Percentiles rank a stretch among this genome's conserved stretches.
Conservation (phyloP, 2,329 filamentous ascomycete genomes). For the Endothia cerciana region DNA sequence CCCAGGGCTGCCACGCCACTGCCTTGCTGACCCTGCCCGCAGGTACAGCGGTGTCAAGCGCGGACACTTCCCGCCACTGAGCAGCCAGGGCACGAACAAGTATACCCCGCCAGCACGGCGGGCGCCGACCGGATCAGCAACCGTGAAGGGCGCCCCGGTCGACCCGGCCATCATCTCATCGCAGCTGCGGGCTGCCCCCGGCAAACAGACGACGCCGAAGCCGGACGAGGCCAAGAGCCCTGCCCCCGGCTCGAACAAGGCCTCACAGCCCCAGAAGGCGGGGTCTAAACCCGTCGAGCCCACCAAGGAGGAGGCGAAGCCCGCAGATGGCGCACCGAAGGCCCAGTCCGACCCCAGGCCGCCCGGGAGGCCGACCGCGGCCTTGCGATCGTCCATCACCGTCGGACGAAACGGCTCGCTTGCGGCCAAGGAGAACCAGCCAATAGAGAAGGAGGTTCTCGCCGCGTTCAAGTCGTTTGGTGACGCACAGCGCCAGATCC, state of each 20-base stretch:
- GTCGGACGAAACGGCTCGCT: conserved; percentile 47
- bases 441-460: conserved; percentile 65
- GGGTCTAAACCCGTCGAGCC: conserved; percentile 33
- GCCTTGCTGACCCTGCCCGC: conserved; percentile 30
- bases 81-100: conserved; percentile 60
- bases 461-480: conserved; percentile 69
- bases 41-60: conserved; percentile 87
- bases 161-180: conserved; percentile 91
- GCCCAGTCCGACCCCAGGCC: conserved; percentile 32
- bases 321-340: conserved; percentile 37
- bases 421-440: conserved; percentile 50
- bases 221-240: conserved; percentile 40
- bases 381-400: conserved; percentile 36
- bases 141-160: conserved; percentile 75
- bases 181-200: conserved; percentile 61
- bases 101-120: conserved; percentile 91
- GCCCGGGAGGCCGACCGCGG: conserved; percentile 27
- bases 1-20: conserved; percentile 12
- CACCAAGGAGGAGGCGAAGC: conserved; percentile 37
- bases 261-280: conserved; percentile 32
- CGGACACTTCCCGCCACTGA: conserved; percentile 73
- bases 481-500: conserved; percentile 56
- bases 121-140: conserved; percentile 74
- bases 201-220: conserved; percentile 46
- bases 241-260: conserved; percentile 36